These are phyloP conservation scores for Bidens hawaiensis DNA, from an alignment of 140 eudicot species.

Conservation along the genomic window DNA sequence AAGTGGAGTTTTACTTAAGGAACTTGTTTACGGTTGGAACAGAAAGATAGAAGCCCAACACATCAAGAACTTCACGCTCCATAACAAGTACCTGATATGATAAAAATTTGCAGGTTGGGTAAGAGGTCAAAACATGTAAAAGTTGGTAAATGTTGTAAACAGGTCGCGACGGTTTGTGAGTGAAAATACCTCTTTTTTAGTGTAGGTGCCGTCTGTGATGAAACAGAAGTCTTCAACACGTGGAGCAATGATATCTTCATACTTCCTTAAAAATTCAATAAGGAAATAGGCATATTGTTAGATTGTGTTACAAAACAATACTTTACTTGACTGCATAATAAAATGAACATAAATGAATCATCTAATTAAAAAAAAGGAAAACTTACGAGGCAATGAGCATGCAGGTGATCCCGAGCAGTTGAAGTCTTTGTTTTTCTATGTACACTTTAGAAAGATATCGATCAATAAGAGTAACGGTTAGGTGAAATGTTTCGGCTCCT, in stretches of 20 bases:
- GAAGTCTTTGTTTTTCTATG: slow-evolving; percentile 80
- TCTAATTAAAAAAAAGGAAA: neutral
- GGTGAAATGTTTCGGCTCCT: slow-evolving; percentile 81
- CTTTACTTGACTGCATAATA: neutral
- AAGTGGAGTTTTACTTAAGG: slow-evolving; percentile 50
- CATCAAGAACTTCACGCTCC: slow-evolving; percentile 77
- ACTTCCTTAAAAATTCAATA: slow-evolving; percentile 51
- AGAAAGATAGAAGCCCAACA: slow-evolving; percentile 63
- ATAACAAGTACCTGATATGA: slow-evolving; percentile 71
- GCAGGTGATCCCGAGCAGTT: slow-evolving; percentile 94
- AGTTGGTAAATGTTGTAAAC: neutral
- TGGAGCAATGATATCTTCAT: slow-evolving; percentile 91
- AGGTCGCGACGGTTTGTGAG: neutral
- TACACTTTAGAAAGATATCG: slow-evolving; percentile 64
- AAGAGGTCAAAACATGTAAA: neutral
- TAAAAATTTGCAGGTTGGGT: neutral
- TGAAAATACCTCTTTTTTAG: slow-evolving; percentile 70
- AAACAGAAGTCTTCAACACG: slow-evolving; percentile 91
- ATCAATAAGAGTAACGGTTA: slow-evolving; percentile 86
- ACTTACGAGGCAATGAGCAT: slow-evolving; percentile 99
- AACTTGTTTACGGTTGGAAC: slow-evolving; percentile 78
- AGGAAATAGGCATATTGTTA: slow-evolving; percentile 7
- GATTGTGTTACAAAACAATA: slow-evolving; percentile 9
- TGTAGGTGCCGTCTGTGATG: slow-evolving; percentile 93
- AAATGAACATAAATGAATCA: slow-evolving; percentile 9